phyloP scores from a whole-genome alignment of 2,329 filamentous ascomycete species.

The Conoideocrella luteorostrata region DNA sequence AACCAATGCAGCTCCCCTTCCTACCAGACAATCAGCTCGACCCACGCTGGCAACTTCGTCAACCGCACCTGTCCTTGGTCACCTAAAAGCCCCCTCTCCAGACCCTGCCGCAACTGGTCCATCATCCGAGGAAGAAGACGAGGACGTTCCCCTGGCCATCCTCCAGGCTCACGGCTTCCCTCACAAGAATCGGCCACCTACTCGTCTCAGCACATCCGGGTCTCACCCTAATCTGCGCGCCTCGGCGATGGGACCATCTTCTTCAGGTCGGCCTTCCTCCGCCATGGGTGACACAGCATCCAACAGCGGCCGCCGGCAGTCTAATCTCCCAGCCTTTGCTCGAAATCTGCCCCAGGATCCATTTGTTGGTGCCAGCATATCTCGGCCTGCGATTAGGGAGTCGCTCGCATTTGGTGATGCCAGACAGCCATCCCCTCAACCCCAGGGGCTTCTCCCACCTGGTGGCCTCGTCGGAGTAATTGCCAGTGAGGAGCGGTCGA shows the following conservation, averaged over 20 bases:
- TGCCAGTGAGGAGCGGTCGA: constrained; percentile 72
- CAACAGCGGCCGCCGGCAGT: constrained; percentile 23
- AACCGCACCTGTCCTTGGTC: constrained; percentile 55
- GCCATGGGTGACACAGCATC: constrained; percentile 37
- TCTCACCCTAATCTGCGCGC: constrained; percentile 68
- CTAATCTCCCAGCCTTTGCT: constrained; percentile 71
- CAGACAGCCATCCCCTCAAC: constrained; percentile 29
- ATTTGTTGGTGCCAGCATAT: constrained; percentile 71
- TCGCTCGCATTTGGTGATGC: constrained; percentile 62
- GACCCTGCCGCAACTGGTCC: constrained; percentile 38
- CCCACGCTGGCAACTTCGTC: constrained; percentile 49
- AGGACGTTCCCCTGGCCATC: constrained; percentile 81
- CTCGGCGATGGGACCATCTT: constrained; percentile 37
- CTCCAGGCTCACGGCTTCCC: constrained; percentile 86
- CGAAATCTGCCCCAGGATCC: constrained; percentile 77
- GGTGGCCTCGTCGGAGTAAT: constrained; percentile 85
- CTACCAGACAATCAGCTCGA: constrained; percentile 34
- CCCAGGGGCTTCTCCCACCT: constrained; percentile 45
- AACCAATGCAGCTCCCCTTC: constrained; percentile 27
- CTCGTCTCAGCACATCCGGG: constrained; percentile 54
- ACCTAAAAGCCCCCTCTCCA: constrained; percentile 29
- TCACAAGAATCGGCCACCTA: constrained; percentile 67
- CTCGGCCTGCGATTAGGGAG: constrained; percentile 67
- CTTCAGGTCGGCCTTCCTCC: constrained; percentile 49
- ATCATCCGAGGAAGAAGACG: constrained; percentile 80